Base-by-base conservation (phyloP, 2,329 filamentous ascomycete species). In the Neofusicoccum sp. region DNA sequence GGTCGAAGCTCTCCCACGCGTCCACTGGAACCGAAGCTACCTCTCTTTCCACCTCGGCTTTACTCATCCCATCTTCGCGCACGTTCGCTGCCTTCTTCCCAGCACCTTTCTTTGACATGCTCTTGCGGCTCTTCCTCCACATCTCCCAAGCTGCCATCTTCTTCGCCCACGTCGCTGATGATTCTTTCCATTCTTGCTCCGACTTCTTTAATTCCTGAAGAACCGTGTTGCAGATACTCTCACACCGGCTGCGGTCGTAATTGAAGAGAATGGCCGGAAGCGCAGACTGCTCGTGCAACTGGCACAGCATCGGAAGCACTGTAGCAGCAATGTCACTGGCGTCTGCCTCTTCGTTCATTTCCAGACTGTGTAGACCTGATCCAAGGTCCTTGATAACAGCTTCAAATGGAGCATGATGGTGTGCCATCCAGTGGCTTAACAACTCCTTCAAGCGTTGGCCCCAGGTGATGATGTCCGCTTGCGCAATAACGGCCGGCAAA, bases 191-290 rank as follows among this genome's bases (percentile, higher is more conserved):
- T 6, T 71, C 68, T 0, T 76, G 66, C 68, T 91, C 89, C 0
- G 84, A 82, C 1, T 78, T 70, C 56, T 81, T 71, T 0, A 93
- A 77, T 64, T 86, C 79, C 0, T 74, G 67, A 1, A 88, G 71
- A 0, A 93, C 68, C 0, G 75, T 69, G 29, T 73, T 67, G 31
- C 85, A 83, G 33, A 89, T 83, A 8, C 74, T 72, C 73, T 92
- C 89, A 68, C 91, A 93, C 34, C 78, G 74, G 1, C 74, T 73
- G 52, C 89, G 85, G 66, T 93, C 88, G 68, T 91, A 94, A 71
- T 91, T 91, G 79, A 94, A 94, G 1, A 93, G 74, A 11, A 94
- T 86, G 0, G 88, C 90, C 0, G 90, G 91, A 1, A 94, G 79
- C 0, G 88, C 89, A 62, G 85, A 83, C 62, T 87, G 84, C 14